Percentiles rank a stretch among this genome's conserved stretches.
phyloP scores from a whole-genome alignment of 495 filamentous ascomycete species.

The Neurospora sp. region DNA sequence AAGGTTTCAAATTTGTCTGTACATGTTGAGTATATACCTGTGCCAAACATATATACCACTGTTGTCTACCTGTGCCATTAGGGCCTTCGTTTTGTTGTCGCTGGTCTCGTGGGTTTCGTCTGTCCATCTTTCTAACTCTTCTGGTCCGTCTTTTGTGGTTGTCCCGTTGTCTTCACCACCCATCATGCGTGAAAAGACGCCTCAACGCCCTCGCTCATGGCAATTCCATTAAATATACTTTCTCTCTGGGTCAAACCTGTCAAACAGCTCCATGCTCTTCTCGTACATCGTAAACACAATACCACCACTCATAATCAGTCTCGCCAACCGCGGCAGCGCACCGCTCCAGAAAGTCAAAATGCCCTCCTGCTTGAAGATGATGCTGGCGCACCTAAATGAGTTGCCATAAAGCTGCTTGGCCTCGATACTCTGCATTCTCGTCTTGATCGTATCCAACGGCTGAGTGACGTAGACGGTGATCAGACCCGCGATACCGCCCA shows the following conservation, averaged over 20 bases:
- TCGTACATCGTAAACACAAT: constrained; percentile 99
- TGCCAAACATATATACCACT: background rate
- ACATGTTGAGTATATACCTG: background rate
- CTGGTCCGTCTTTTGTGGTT: background rate
- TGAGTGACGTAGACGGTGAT: constrained; percentile 92
- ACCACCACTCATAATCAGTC: constrained; percentile 82
- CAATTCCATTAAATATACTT: constrained; percentile 58
- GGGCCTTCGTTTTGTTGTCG: background rate
- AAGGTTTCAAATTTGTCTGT: background rate
- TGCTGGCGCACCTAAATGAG: constrained; percentile 71
- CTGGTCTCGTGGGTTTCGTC: background rate
- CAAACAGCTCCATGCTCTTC: constrained; percentile 87
- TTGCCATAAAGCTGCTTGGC: constrained; percentile 77
- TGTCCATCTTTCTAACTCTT: background rate
- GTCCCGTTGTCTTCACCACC: background rate
- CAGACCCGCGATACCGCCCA: constrained; percentile 80
- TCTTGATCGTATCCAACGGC: constrained; percentile 93
- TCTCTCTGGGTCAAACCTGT: constrained; percentile 70
- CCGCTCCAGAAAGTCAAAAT: constrained; percentile 89
- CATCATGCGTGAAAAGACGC: background rate
- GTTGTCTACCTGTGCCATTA: background rate
- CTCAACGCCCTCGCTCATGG: constrained; percentile 1
- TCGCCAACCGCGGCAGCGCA: constrained; percentile 71
- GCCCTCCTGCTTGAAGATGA: constrained; percentile 85
- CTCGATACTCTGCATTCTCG: constrained; percentile 95